Percentiles rank a stretch among this genome's conserved stretches.
phyloP scores from a whole-genome alignment of 257 asterid species.

The Nicotiana obtusifolia region DNA sequence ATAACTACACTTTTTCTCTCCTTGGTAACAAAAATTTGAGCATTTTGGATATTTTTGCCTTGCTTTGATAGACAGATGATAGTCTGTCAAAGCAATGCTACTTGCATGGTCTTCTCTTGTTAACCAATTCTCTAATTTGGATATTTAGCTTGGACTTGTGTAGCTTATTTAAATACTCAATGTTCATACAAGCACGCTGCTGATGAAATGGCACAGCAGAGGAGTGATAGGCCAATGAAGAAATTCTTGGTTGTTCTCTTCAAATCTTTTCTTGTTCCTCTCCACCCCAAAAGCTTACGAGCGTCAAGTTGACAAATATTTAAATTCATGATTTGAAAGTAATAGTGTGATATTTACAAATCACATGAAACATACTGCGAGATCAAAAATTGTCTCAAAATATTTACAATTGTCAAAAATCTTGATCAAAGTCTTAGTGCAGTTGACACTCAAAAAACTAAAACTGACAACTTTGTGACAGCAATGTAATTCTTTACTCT shows the following conservation, averaged over 20 bases:
- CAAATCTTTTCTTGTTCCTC: background rate
- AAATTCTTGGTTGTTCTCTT: background rate
- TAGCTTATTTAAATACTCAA: background rate
- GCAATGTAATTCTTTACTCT: background rate
- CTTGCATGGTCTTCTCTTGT: background rate
- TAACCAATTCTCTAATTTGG: background rate
- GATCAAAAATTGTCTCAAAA: background rate
- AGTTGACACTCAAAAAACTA: background rate
- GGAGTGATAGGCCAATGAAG: background rate
- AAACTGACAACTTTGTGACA: background rate
- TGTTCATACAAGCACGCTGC: background rate
- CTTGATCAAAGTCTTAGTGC: background rate
- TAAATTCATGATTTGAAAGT: background rate
- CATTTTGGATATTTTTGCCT: background rate
- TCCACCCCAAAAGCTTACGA: background rate
- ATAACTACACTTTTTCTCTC: background rate
- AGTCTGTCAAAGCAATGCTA: background rate
- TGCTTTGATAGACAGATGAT: slow-evolving; percentile 2
- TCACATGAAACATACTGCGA: background rate
- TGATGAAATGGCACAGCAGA: background rate
- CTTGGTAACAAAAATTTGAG: background rate
- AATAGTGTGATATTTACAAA: background rate
- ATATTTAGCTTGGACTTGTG: background rate
- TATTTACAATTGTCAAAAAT: background rate
- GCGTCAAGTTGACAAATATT: background rate